A percentile compares a stretch with the other conserved stretches of the same genome.
These are phyloP conservation scores for Leishmania major DNA, from an alignment of 208 protist species.

Conservation along the genomic window DNA sequence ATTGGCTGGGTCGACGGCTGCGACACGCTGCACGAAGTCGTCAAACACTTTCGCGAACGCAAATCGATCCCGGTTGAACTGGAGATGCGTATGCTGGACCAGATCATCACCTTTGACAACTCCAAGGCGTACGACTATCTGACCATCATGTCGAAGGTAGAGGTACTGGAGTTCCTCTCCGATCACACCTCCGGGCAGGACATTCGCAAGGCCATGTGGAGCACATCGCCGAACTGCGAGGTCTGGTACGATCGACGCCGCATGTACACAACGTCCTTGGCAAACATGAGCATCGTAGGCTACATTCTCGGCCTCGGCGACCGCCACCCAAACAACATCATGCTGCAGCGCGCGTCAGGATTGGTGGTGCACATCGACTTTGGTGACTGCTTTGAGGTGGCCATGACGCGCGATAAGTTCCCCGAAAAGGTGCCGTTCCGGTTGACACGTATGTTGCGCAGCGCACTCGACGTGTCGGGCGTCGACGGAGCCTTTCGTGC, in stretches of 20 bases:
- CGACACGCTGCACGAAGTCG: constrained; percentile 94
- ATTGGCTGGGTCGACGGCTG: constrained; percentile 99
- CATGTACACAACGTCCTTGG: constrained; percentile 98
- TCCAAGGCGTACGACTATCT: constrained; percentile 87
- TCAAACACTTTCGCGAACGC: constrained; percentile 71
- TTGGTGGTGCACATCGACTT: constrained; percentile 99
- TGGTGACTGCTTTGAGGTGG: constrained; percentile 99
- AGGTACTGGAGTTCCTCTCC: constrained; percentile 96
- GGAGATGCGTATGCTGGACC: constrained; percentile 84
- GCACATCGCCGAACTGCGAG: constrained; percentile 95
- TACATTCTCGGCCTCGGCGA: constrained; percentile 99
- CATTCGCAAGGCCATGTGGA: constrained; percentile 97
- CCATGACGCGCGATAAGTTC: constrained; percentile 99
- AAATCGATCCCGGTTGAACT: constrained; percentile 67
- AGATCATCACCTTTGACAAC: constrained; percentile 83
- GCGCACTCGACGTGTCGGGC: constrained; percentile 98
- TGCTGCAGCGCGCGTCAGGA: constrained; percentile 97
- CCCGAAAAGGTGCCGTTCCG: constrained; percentile 99
- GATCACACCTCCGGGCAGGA: constrained; percentile 97
- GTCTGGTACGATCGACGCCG: constrained; percentile 98
- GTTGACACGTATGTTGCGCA: constrained; percentile 99
- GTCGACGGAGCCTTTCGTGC: constrained; percentile 98
- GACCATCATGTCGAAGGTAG: constrained; percentile 86
- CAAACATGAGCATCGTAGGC: constrained; percentile 98
- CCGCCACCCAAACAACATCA: constrained; percentile 99